Conservation (phyloP, 192 early-diverging fungal genomes). For the Linderina pennispora region DNA sequence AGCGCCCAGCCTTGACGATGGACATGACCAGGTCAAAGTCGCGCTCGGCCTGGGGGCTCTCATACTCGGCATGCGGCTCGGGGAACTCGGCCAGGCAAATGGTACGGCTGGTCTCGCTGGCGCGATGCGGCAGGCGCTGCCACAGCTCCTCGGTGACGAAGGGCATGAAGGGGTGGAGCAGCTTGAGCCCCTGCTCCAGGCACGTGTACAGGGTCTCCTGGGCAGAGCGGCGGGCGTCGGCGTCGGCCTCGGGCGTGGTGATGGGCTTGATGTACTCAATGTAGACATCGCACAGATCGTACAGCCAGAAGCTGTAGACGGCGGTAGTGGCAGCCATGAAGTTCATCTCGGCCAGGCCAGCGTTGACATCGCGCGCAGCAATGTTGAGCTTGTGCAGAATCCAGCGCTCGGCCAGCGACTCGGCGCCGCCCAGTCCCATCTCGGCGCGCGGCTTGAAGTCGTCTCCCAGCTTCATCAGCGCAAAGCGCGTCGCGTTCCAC, state of each 20-base stretch:
- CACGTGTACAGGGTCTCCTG: conserved; percentile 93
- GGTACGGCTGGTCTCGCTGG: conserved; percentile 44
- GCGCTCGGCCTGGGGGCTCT: conserved; percentile 61
- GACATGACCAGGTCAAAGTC: conserved; percentile 77
- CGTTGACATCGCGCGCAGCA: conserved; percentile 70
- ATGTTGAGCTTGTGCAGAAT: conserved; percentile 87
- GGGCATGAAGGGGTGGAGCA: conserved; percentile 98
- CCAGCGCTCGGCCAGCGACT: conserved; percentile 88
- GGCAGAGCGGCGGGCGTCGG: conserved; percentile 53
- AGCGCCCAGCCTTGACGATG: conserved; percentile 70
- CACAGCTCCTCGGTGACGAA: conserved; percentile 99
- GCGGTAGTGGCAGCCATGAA: conserved; percentile 89
- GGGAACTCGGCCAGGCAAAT: conserved; percentile 65
- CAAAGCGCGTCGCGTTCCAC: conserved; percentile 97
- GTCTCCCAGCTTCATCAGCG: conserved; percentile 89
- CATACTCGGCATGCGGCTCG: conserved; percentile 43
- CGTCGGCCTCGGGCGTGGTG: conserved; percentile 54
- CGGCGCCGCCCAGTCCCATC: conserved; percentile 60
- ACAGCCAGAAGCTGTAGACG: conserved; percentile 90
- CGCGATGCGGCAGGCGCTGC: conserved; percentile 86
- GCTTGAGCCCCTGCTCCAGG: conserved; percentile 82
- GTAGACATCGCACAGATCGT: conserved; percentile 96
- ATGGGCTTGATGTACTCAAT: conserved; percentile 92
- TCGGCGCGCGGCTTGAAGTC: conserved; percentile 68
- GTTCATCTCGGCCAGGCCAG: conserved; percentile 72